Percentiles rank a stretch among this genome's conserved stretches.
Evolutionary conservation across 2,329 filamentous ascomycete genomes (phyloP).

Genomic region (Cladosporium sp.): DNA sequence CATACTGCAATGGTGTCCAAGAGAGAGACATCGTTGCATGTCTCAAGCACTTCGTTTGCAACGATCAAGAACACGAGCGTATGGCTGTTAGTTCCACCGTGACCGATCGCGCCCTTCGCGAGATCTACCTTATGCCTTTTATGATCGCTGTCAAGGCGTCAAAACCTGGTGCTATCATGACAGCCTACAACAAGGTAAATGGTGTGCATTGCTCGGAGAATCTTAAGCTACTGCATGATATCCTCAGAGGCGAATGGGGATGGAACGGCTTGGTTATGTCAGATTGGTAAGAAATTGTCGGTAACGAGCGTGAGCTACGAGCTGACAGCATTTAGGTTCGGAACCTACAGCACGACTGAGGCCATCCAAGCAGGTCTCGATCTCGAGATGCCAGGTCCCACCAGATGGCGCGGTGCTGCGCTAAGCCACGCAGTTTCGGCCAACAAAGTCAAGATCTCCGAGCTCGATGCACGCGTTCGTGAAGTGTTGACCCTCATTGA

Average conservation of each 20-base stretch:
- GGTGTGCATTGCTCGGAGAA: constrained; percentile 65
- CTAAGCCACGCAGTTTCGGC: constrained; percentile 18
- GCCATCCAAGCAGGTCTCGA: constrained; percentile 70
- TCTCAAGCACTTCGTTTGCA: constrained; percentile 74
- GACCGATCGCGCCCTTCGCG: constrained; percentile 61
- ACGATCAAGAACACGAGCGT: constrained; percentile 68
- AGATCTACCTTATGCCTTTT: constrained; percentile 70
- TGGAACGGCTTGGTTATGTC: constrained; percentile 56
- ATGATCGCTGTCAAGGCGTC: constrained; percentile 57
- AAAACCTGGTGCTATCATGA: constrained; percentile 54
- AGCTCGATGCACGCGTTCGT: constrained; percentile 54
- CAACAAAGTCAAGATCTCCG: constrained; percentile 18
- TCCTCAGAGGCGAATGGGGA: constrained; percentile 67
- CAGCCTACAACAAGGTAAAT: constrained; percentile 70
- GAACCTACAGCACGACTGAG: constrained; percentile 64
- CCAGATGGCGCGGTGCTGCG: constrained; percentile 13
- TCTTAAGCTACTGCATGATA: constrained; percentile 61
- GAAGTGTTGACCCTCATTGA: constrained; percentile 59
- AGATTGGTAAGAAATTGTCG: constrained; percentile 60
- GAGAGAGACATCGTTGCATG: constrained; percentile 70
- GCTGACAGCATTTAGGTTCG: constrained; percentile 38
- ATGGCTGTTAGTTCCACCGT: constrained; percentile 62
- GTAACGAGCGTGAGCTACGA: constrained; percentile 31
- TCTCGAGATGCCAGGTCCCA: constrained; percentile 72
- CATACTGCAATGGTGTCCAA: constrained; percentile 61